Percentiles rank a stretch among this genome's conserved stretches.
These are phyloP conservation scores for Evansstolkia leycettana DNA, from an alignment of 495 filamentous ascomycete species.

Conservation along the genomic window DNA sequence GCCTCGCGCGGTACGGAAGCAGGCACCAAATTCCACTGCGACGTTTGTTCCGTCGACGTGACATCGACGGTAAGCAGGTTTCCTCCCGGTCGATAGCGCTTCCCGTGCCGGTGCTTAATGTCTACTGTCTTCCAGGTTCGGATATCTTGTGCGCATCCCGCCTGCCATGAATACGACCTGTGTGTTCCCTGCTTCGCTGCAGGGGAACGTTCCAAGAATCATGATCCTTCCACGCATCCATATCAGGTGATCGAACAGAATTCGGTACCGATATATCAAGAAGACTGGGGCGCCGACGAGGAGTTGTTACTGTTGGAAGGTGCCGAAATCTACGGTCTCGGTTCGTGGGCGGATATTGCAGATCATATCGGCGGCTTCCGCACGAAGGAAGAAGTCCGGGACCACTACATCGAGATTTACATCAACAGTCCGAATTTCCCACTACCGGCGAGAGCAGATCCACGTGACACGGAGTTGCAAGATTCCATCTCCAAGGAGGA, in stretches of 20 bases:
- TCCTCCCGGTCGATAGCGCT: neutral
- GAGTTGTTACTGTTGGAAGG: slow-evolving; percentile 87
- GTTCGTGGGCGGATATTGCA: slow-evolving; percentile 95
- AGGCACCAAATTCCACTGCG: slow-evolving; percentile 89
- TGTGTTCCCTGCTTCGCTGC: slow-evolving; percentile 91
- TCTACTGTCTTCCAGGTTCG: slow-evolving; percentile 51
- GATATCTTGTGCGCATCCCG: slow-evolving; percentile 73
- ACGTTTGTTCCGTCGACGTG: slow-evolving; percentile 90
- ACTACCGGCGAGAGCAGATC: slow-evolving; percentile 71
- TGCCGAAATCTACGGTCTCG: slow-evolving; percentile 92
- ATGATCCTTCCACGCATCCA: slow-evolving; percentile 73
- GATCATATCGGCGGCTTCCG: slow-evolving; percentile 96
- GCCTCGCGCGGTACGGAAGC: slow-evolving; percentile 79
- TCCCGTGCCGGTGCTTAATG: neutral
- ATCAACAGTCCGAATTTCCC: slow-evolving; percentile 74
- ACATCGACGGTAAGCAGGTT: slow-evolving; percentile 67
- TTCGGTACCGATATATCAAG: slow-evolving; percentile 88
- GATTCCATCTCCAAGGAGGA: slow-evolving; percentile 76
- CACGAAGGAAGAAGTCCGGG: slow-evolving; percentile 84
- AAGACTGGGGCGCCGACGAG: slow-evolving; percentile 95
- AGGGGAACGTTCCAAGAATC: slow-evolving; percentile 61
- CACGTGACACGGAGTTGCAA: slow-evolving; percentile 61
- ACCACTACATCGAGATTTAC: slow-evolving; percentile 86
- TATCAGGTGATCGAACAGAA: slow-evolving; percentile 97
- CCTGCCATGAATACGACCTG: slow-evolving; percentile 89